A percentile compares a stretch with the other conserved stretches of the same genome.
These are phyloP conservation scores for Sclerotinia subarctica DNA, from an alignment of 2,329 filamentous ascomycete species.

Conservation along the genomic window DNA sequence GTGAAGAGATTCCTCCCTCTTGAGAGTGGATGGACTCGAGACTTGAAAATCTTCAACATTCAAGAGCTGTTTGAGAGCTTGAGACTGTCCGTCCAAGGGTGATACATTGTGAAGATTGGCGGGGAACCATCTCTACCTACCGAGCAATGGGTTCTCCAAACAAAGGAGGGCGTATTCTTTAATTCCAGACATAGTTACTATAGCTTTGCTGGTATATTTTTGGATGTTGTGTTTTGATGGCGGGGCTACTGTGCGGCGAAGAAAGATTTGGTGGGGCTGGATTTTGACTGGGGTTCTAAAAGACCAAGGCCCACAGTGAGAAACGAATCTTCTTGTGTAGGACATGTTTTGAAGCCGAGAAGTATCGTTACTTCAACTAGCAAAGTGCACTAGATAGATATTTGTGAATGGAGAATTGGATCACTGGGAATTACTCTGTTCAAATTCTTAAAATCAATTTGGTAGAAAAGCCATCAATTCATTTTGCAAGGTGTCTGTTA, in stretches of 20 bases:
- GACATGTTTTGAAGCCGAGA: neutral
- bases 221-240: constrained; percentile 20
- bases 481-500: constrained; percentile 17
- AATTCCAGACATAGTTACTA: constrained; percentile 62
- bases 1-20: neutral
- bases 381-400: neutral
- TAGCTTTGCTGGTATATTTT: constrained; percentile 20
- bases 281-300: constrained; percentile 23
- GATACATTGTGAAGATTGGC: neutral
- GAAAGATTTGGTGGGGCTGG: constrained; percentile 27
- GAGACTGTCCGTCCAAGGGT: neutral
- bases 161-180: constrained; percentile 88
- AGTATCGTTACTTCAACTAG: neutral
- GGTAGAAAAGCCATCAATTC: constrained; percentile 20
- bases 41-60: neutral
- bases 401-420: neutral
- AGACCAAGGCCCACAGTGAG: neutral
- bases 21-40: neutral
- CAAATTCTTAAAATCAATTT: neutral
- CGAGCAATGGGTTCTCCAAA: constrained; percentile 96
- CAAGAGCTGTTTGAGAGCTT: neutral
- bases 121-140: constrained; percentile 48
- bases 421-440: neutral
- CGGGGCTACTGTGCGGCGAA: constrained; percentile 20
- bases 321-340: neutral